Percentiles rank a stretch among this genome's conserved stretches.
Evolutionary conservation across 2,329 filamentous ascomycete genomes (phyloP).

Genomic region (Monosporascus ibericus): DNA sequence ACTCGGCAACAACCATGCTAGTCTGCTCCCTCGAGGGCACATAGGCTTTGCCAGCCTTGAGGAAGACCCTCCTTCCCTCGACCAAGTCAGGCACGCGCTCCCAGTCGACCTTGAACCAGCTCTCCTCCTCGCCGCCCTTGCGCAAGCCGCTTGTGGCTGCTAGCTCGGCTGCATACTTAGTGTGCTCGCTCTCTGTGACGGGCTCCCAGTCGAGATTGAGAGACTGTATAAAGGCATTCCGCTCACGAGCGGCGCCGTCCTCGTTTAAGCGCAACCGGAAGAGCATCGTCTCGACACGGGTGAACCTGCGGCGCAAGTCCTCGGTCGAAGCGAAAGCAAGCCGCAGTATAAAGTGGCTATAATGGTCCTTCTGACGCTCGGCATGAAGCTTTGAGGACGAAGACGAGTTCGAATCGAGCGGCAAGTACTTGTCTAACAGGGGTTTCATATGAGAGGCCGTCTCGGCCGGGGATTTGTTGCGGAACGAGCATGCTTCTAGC

Average conservation of each 20-base stretch:
- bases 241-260: conserved; percentile 66
- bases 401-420: conserved; percentile 23
- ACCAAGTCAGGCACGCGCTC: conserved; percentile 86
- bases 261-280: conserved; percentile 76
- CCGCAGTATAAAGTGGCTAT: conserved; percentile 93
- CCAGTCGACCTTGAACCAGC: conserved; percentile 97
- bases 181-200: conserved; percentile 72
- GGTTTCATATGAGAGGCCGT: conserved; percentile 79
- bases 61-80: conserved; percentile 68
- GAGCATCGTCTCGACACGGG: conserved; percentile 79
- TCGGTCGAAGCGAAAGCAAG: conserved; percentile 89
- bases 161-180: conserved; percentile 56
- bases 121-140: conserved; percentile 63
- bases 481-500: conserved; percentile 90
- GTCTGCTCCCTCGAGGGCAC: conserved; percentile 82
- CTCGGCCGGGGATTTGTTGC: conserved; percentile 80
- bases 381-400: conserved; percentile 47
- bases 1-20: conserved; percentile 86
- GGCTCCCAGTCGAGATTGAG: conserved; percentile 80
- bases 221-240: conserved; percentile 67
- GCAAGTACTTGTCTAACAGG: conserved; percentile 65
- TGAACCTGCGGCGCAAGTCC: conserved; percentile 81
- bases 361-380: conserved; percentile 92
- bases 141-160: conserved; percentile 38
- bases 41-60: conserved; percentile 80